A percentile compares a stretch with the other conserved stretches of the same genome.
These are phyloP conservation scores for Apiosordaria backusii DNA, from an alignment of 495 filamentous ascomycete genomes.

Conservation along the genomic window DNA sequence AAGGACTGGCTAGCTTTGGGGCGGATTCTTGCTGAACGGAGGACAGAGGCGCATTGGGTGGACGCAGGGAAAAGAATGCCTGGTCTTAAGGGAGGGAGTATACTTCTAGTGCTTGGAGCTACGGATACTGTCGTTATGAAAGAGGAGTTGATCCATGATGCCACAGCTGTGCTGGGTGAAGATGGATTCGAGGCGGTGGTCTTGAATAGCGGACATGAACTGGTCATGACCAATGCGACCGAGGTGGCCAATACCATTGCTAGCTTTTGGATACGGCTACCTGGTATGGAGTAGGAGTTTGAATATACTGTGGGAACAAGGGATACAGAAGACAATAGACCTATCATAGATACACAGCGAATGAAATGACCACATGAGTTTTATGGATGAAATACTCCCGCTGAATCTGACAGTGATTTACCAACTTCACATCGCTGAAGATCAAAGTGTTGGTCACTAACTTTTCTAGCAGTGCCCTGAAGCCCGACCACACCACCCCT, in stretches of 20 bases:
- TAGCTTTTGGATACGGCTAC: slow-evolving; percentile 35
- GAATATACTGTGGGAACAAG: background rate
- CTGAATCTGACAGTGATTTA: too few relatives aligned
- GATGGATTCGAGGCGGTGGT: slow-evolving; percentile 45
- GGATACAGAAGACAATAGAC: background rate
- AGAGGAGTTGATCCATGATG: slow-evolving; percentile 52
- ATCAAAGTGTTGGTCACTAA: too few relatives aligned
- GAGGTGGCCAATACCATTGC: slow-evolving; percentile 41
- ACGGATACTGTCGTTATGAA: slow-evolving; percentile 53
- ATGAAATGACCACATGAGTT: background rate
- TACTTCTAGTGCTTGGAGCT: slow-evolving; percentile 50
- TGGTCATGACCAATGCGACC: slow-evolving; percentile 42
- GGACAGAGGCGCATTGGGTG: slow-evolving; percentile 21
- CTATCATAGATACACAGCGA: background rate
- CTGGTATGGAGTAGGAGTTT: background rate
- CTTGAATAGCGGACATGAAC: slow-evolving; percentile 49
- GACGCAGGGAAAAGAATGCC: slow-evolving; percentile 10
- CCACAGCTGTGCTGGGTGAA: slow-evolving; percentile 38
- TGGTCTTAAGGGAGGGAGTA: slow-evolving; percentile 47
- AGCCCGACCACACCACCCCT: background rate
- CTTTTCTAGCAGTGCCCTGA: background rate
- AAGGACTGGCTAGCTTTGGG: slow-evolving; percentile 58
- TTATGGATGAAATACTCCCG: too few relatives aligned
- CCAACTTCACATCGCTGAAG: too few relatives aligned
- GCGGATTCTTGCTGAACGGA: slow-evolving; percentile 42